A percentile compares a stretch with the other conserved stretches of the same genome.
Evolutionary conservation across 305 asterid genomes (phyloP).

Genomic region (Euphrasia arctica): DNA sequence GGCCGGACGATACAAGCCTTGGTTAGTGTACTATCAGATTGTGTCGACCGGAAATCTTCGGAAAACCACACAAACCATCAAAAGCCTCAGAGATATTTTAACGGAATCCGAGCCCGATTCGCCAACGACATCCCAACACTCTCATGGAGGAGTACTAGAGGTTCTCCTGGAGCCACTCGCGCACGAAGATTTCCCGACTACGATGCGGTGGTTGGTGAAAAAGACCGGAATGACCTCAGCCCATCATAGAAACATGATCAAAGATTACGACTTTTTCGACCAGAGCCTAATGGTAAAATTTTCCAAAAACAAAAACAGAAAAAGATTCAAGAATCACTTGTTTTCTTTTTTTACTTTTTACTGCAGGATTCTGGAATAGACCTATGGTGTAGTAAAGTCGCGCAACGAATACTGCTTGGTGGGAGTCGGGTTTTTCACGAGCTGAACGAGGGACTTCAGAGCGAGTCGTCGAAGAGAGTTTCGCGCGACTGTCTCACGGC

Average conservation of each 20-base stretch:
- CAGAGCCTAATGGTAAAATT: constrained; percentile 54
- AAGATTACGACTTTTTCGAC: constrained; percentile 63
- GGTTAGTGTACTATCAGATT: constrained; percentile 81
- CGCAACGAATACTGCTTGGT: constrained; percentile 44
- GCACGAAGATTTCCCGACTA: constrained; percentile 43
- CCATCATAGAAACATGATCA: constrained; percentile 67
- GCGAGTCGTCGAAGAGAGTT: constrained; percentile 56
- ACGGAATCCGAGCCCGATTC: constrained; percentile 68
- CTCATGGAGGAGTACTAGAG: constrained; percentile 50
- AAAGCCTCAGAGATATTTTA: constrained; percentile 73
- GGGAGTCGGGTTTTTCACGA: constrained; percentile 61
- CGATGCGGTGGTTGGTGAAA: constrained; percentile 69
- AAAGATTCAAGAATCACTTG: background rate
- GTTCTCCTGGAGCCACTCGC: constrained; percentile 52
- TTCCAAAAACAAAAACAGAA: background rate
- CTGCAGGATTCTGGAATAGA: constrained; percentile 68
- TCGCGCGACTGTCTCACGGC: constrained; percentile 67
- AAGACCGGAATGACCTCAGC: constrained; percentile 65
- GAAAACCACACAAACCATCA: constrained; percentile 20
- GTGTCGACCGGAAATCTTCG: constrained; percentile 44
- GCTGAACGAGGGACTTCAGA: constrained; percentile 67
- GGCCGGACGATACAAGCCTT: constrained; percentile 67
- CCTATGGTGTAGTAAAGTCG: constrained; percentile 70
- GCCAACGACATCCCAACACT: constrained; percentile 34
- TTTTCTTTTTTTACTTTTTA: background rate